A percentile compares a stretch with the other conserved stretches of the same genome.
phyloP scores from a whole-genome alignment of 345 rosid genomes.

The Alliaria petiolata region DNA sequence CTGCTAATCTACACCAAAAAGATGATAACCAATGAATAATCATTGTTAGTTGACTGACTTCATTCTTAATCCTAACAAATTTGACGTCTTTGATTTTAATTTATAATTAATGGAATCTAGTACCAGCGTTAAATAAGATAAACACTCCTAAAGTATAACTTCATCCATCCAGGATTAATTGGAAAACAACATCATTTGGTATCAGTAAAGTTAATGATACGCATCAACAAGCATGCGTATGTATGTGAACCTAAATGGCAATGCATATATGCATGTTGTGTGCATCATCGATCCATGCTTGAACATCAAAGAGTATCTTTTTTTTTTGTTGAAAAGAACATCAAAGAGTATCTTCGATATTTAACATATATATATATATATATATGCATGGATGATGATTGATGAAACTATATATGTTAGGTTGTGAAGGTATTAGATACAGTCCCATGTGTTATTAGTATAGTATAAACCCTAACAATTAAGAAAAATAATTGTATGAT shows the following conservation, averaged over 20 bases:
- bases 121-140: not conserved
- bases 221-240: not conserved
- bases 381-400: not conserved
- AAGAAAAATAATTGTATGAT: not conserved
- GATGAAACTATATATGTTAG: conserved; percentile 12
- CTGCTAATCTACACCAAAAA: not conserved
- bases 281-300: not conserved
- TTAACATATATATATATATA: not conserved
- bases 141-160: not conserved
- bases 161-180: not conserved
- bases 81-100: not conserved
- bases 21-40: not conserved
- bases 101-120: not conserved
- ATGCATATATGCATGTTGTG: not conserved
- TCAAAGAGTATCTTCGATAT: not conserved
- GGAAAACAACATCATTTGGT: not conserved
- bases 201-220: not conserved
- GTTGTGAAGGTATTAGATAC: not conserved
- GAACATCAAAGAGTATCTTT: not conserved
- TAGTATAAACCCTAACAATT: not conserved
- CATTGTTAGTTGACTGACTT: not conserved
- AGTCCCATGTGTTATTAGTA: conserved; percentile 19
- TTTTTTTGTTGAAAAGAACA: too few relatives aligned
- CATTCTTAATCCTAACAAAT: not conserved
- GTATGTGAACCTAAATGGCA: not conserved